These are phyloP conservation scores for Penicillium frequentans DNA, from an alignment of 2,329 filamentous ascomycete genomes.

Conservation along the genomic window DNA sequence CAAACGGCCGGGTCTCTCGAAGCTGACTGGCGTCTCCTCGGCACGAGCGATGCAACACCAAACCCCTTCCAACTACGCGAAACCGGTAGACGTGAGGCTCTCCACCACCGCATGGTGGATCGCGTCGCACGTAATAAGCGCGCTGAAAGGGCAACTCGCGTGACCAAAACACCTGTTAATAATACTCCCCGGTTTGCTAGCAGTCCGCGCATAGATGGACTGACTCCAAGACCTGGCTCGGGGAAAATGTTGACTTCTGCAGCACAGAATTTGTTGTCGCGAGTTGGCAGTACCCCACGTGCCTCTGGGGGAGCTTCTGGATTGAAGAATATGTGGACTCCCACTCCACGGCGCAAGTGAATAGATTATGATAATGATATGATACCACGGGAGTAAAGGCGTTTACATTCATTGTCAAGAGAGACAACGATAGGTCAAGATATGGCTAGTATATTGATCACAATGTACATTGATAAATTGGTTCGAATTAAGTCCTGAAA, in stretches of 20 bases:
- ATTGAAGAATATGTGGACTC: slow-evolving; percentile 21
- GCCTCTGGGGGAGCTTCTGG: slow-evolving; percentile 16
- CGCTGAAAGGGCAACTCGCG: slow-evolving; percentile 59
- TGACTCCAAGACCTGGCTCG: slow-evolving; percentile 21
- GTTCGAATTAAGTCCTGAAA: too few species aligned
- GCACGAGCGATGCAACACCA: slow-evolving; percentile 52
- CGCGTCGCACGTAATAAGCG: slow-evolving; percentile 72
- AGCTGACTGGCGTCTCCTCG: slow-evolving; percentile 40
- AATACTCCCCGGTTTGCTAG: slow-evolving; percentile 39
- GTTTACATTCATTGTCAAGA: neutral
- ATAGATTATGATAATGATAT: slow-evolving; percentile 8
- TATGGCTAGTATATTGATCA: neutral
- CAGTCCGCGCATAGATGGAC: slow-evolving; percentile 38
- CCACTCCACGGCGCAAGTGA: slow-evolving; percentile 20
- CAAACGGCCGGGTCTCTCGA: slow-evolving; percentile 17
- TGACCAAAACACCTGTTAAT: slow-evolving; percentile 51
- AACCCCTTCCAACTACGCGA: slow-evolving; percentile 81
- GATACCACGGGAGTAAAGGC: slow-evolving; percentile 13
- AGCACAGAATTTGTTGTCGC: slow-evolving; percentile 43
- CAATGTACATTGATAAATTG: too few species aligned
- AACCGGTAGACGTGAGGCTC: slow-evolving; percentile 71
- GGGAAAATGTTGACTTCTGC: slow-evolving; percentile 45
- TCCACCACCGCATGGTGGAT: slow-evolving; percentile 87
- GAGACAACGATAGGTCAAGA: neutral
- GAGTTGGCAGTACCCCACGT: slow-evolving; percentile 32